Conservation (phyloP, 495 filamentous ascomycete genomes). For the Clohesyomyces aquaticus region DNA sequence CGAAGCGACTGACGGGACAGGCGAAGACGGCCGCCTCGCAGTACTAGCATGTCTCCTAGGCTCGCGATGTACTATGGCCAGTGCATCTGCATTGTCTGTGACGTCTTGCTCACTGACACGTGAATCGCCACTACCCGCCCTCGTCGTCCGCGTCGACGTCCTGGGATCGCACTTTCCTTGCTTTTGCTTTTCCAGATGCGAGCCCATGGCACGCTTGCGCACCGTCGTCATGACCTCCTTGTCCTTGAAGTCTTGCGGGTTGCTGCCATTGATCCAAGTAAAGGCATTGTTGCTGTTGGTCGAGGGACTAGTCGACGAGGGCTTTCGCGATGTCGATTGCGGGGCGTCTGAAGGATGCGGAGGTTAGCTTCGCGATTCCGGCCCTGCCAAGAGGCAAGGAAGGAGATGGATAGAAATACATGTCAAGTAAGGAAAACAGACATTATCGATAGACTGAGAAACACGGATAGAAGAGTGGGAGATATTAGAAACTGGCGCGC, state of each 20-base stretch:
- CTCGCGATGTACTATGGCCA: background rate
- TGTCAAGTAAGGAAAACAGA: no score
- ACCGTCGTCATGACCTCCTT: slow-evolving; percentile 33
- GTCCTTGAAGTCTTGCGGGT: slow-evolving; percentile 33
- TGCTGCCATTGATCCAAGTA: slow-evolving; percentile 35
- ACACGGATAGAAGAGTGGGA: no score
- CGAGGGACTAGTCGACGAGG: background rate
- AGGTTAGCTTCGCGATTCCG: slow-evolving; percentile 12
- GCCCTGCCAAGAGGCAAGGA: no score
- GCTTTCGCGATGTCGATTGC: no score
- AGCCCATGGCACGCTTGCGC: slow-evolving; percentile 39
- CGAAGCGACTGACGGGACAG: background rate
- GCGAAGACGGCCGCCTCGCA: slow-evolving; percentile 1
- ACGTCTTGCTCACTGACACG: slow-evolving; percentile 10
- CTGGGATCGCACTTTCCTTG: no score
- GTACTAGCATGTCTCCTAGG: background rate
- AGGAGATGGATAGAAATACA: no score
- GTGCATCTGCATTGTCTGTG: no score
- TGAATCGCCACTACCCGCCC: slow-evolving; percentile 22
- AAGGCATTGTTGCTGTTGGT: slow-evolving; percentile 24
- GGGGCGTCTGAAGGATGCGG: background rate
- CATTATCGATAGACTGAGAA: no score
- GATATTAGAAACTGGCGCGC: background rate
- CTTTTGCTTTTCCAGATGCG: slow-evolving; percentile 30
- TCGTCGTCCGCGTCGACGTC: background rate